Evolutionary conservation across 176 grass and related monocot species (phyloP).

Genomic region (Melocanna baccifera): DNA sequence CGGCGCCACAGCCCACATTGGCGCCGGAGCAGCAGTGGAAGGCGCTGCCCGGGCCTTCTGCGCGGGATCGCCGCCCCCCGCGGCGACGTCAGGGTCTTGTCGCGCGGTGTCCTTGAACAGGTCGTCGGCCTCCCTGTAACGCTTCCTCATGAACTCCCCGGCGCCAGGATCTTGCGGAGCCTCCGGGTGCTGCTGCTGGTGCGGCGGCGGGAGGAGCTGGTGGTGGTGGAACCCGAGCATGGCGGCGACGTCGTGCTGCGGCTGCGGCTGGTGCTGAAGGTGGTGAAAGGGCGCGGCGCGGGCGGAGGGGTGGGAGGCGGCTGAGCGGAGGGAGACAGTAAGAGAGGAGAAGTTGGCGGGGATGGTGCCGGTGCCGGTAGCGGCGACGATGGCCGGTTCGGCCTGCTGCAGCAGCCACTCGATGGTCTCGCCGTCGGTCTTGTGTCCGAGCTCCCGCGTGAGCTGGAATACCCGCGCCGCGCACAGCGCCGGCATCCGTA

Average conservation of each 20-base stretch:
- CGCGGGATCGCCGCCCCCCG: not conserved
- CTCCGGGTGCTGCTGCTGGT: conserved; percentile 29
- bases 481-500: conserved; percentile 97
- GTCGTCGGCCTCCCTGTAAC: conserved; percentile 73
- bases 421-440: conserved; percentile 96
- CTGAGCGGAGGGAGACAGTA: conserved; percentile 71
- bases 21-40: conserved; percentile 24
- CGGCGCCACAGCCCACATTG: conserved; percentile 88
- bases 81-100: conserved; percentile 13
- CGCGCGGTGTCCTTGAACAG: conserved; percentile 82
- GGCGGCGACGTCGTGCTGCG: conserved; percentile 59
- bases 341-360: conserved; percentile 89
- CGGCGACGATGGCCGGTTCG: conserved; percentile 89
- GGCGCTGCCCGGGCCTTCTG: conserved; percentile 37
- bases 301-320: conserved; percentile 33
- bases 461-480: conserved; percentile 96
- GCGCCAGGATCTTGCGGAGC: conserved; percentile 36
- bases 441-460: conserved; percentile 94
- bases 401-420: conserved; percentile 98
- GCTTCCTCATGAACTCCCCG: conserved; percentile 79
- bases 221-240: conserved; percentile 84
- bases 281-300: conserved; percentile 35
- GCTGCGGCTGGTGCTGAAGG: conserved; percentile 36
- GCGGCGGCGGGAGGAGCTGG: conserved; percentile 32
- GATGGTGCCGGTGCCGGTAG: conserved; percentile 88